These are phyloP conservation scores for Plasmodium chabaudi DNA, from an alignment of 169 alveolate genomes.

Conservation along the genomic window DNA sequence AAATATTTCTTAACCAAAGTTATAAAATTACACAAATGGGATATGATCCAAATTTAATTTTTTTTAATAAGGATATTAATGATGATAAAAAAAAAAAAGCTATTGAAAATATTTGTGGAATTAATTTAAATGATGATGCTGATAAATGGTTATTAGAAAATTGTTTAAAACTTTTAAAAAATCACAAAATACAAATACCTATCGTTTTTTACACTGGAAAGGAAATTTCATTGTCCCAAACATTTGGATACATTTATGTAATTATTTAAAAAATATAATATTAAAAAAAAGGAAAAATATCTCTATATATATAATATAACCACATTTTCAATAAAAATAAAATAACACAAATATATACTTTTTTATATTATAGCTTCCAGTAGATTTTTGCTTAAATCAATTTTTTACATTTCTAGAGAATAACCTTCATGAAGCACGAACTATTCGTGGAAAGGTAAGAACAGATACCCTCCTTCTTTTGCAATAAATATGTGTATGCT, in stretches of 20 bases:
- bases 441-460: conserved; percentile 48
- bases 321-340: no score
- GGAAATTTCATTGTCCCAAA: conserved; percentile 37
- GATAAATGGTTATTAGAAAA: conserved; percentile 74
- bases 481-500: no score
- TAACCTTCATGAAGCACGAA: conserved; percentile 40
- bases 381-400: conserved; percentile 50
- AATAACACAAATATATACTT: conserved; percentile 1
- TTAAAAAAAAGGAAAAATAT: not conserved
- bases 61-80: conserved; percentile 63
- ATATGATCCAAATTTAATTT: conserved; percentile 70
- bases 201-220: conserved; percentile 28
- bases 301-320: not conserved
- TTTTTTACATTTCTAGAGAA: conserved; percentile 51
- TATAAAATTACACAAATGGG: conserved; percentile 73
- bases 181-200: conserved; percentile 63
- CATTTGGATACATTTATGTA: conserved; percentile 74
- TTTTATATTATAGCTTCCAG: conserved; percentile 33
- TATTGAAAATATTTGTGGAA: conserved; percentile 64
- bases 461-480: not conserved
- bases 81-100: conserved; percentile 50
- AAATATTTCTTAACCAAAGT: conserved; percentile 12
- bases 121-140: conserved; percentile 73
- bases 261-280: not conserved
- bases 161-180: conserved; percentile 72